Base-by-base conservation (phyloP, 2,329 filamentous ascomycete species). In the Fusarium abutilonis region DNA sequence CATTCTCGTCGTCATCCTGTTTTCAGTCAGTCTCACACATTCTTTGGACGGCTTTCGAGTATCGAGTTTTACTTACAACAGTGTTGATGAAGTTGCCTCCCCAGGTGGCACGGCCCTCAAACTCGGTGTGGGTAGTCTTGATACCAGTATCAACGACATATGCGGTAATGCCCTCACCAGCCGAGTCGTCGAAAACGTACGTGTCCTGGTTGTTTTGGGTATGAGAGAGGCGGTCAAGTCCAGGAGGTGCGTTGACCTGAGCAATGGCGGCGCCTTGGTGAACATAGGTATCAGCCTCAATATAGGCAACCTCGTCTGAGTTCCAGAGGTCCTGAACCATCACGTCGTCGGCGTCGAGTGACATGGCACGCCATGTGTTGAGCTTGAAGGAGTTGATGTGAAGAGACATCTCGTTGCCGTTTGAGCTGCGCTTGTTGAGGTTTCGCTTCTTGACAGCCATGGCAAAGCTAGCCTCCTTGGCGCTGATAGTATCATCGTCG, bases 121-220 rank as follows among this genome's bases (percentile, higher is more conserved):
- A 87, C 70, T 86, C 82, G 39, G 72, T 68, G 74, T 90, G 88
- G 6, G 79, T 77, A 34, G 76, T 75, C 51, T 76, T 76, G 71
- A 90, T 84, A 64, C 88, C 88, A 6, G 87, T 89, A 74, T 90
- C 88, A 36, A 90, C 82, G 21, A 90, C 76, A 71, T 86, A 90
- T 26, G 81, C 82, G 19, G 83, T 87, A 65, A 85, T 83, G n/a
- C 82, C 83, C 62, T 79, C 54, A 29, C 84, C 85, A 19, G 80
- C 82, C 11, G 76, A 78, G 53, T 75, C 74, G 70, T 87, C 83
- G 60, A 85, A 87, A 46, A 82, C 65, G 70, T 77, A 77, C 13
- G 68, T 63, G 31, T 68, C 52, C 26, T 64, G 52, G 36, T 74
- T 77, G 15, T 74, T 59, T 11, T 69, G 45, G 21, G 74, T 64